A percentile compares a stretch with the other conserved stretches of the same genome.
These are phyloP conservation scores for Magnolia kwangsiensis DNA, from an alignment of 164 flowering plant genomes.

Conservation along the genomic window DNA sequence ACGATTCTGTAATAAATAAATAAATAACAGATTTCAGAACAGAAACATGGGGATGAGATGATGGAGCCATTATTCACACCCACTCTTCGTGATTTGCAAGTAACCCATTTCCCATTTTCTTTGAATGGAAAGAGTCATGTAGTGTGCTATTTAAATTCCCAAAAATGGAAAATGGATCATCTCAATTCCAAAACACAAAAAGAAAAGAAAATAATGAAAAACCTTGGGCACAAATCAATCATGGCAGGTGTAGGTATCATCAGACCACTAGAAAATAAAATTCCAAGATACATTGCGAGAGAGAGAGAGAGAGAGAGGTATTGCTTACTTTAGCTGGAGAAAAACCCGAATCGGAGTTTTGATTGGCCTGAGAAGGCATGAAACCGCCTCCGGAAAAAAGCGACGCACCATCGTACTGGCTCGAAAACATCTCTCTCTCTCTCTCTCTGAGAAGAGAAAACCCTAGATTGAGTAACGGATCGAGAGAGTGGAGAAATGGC, in stretches of 20 bases:
- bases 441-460: background rate
- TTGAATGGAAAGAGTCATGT: too few relatives aligned
- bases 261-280: too few relatives aligned
- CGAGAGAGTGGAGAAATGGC: background rate
- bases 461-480: background rate
- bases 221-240: background rate
- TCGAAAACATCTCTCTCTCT: conserved; percentile 30
- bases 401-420: conserved; percentile 72
- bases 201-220: background rate
- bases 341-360: conserved; percentile 41
- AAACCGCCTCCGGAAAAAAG: conserved; percentile 96
- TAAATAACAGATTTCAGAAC: background rate
- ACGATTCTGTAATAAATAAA: conserved; percentile 48
- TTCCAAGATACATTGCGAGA: background rate
- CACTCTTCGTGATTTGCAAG: background rate
- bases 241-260: too few relatives aligned
- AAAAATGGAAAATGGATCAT: background rate
- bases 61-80: too few relatives aligned
- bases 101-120: too few relatives aligned
- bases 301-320: background rate
- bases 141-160: too few relatives aligned
- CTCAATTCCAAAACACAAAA: background rate
- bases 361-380: conserved; percentile 87
- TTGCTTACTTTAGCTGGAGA: conserved; percentile 51
- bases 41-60: too few relatives aligned